Evolutionary conservation across 1,284 basidiomycete genomes (phyloP).

Genomic region (Puccinia polysora): DNA sequence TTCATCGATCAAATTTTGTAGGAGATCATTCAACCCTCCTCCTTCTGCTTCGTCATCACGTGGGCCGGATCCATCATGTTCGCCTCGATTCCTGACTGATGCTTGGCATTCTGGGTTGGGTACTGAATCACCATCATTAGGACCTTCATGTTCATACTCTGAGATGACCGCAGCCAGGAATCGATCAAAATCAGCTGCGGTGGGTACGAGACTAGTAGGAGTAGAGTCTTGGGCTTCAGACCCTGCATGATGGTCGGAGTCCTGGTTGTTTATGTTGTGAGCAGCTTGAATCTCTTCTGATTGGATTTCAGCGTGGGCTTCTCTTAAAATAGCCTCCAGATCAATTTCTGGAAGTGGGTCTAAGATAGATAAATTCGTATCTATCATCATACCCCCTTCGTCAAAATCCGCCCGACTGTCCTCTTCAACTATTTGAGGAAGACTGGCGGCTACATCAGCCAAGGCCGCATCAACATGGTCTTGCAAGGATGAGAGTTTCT

Average conservation of each 20-base stretch:
- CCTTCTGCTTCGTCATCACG: too few relatives aligned
- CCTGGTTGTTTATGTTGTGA: not conserved
- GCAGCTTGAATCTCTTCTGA: not conserved
- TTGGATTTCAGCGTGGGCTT: constrained; percentile 31
- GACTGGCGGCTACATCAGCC: constrained; percentile 35
- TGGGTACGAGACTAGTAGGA: constrained; percentile 6
- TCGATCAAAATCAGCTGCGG: constrained; percentile 18
- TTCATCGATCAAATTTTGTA: constrained; percentile 34
- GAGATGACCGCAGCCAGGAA: constrained; percentile 11
- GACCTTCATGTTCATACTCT: constrained; percentile 18
- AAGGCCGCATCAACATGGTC: constrained; percentile 42
- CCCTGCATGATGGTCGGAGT: not conserved
- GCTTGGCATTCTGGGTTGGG: not conserved
- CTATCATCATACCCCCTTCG: constrained; percentile 13
- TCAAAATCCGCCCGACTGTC: not conserved
- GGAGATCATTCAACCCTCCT: constrained; percentile 14
- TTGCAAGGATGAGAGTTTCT: constrained; percentile 19
- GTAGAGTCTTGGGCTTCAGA: not conserved
- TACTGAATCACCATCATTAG: not conserved
- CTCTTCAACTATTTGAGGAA: constrained; percentile 10
- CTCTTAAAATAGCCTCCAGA: constrained; percentile 20
- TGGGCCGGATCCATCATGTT: too few relatives aligned
- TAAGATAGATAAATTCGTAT: constrained; percentile 9
- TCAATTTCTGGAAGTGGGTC: constrained; percentile 31
- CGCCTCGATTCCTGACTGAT: not conserved